Base-by-base conservation (phyloP, 177 flowering plant species). In the Vitis hybrid region DNA sequence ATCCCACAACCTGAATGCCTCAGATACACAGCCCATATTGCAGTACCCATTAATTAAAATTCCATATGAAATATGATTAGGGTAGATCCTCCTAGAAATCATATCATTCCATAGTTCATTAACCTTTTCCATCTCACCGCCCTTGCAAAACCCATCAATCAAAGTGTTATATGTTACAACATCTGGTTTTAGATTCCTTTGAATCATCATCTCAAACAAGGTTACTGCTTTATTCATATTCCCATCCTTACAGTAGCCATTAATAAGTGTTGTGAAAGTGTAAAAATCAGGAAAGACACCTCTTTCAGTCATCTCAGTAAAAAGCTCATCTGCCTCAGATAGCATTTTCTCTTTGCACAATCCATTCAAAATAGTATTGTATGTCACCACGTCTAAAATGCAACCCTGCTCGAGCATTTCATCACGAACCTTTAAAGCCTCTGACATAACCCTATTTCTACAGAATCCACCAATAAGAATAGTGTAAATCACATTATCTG, bases 111-210 rank as follows among this genome's bases (percentile, higher is more conserved):
- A 90, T 57, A 92, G 75, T 62, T 84, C 85, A 55, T 78, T 78
- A 66, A 88, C 90, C 74, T 82, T 87, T 68, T 85, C 92, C 84
- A 92, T 73, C 58, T 86, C 89, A 75, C 92, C 88, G 22, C 72
- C 80, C 78, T 87, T 93, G 84, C 96, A 86, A 73, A 87, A 85
- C 10, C 97, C 95, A 79, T 90, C 94, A 52, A 92, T 79, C 82
- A 94, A 72, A 29, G 89, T 83, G 75, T 90, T 90, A 75, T 86
- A 92, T 26, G 97, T 89, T 22, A 91, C 88, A 50, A 86, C 79
- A 64, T 92, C 98, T 12, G 90, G 90, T 68, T 84, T 87, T 39
- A 92, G 72, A 76, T 82, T 89, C 77, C 80, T 83, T 61, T 83
- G 79, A 60, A 75, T 62, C 97, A 92, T 94, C 67, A 67, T 75